Base-by-base conservation (phyloP, 345 rosid species). In the Salix arbutifolia region DNA sequence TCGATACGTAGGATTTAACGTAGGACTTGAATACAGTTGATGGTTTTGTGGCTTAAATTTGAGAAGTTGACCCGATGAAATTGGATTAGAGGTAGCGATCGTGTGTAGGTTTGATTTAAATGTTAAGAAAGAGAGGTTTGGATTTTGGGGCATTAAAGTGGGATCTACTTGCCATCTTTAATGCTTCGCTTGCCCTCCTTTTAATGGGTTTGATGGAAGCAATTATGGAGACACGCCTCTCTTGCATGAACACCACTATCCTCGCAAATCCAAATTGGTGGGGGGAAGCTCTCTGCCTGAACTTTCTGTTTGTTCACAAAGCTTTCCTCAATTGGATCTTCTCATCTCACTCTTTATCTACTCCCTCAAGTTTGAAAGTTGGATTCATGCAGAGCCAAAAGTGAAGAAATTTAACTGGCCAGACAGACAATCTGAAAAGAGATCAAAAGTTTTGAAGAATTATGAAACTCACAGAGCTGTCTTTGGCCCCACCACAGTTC, bases 111-210 rank as follows among this genome's bases (percentile, higher is more conserved):
- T 82, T 8, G 76, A 60, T 76, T 74, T 86, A 78, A 84, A 84
- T 79, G 83, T 76, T 74, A 19, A 8, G 52, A 42, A 42, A 33
- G 62, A 42, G n/a, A 46, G 79, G 65, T 71, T 70, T 70, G 72
- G 78, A 74, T 76, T 76, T 73, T 35, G 38, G 66, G 81, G 86
- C 89, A 87, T 87, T 87, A 77, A 87, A 87, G 81, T 72, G 82
- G 60, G 65, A 73, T 84, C 86, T 75, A 84, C 89, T 87, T 77
- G 84, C 83, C 86, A 77, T 46, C 78, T 81, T 84, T 64, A 83
- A 84, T 87, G 89, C 89, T 53, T 77, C 79, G 81, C 79, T 84
- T 85, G 82, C 82, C 87, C 84, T 80, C 76, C 84, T 77, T 81
- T 84, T 81, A 87, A 79, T 84, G 84, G 73, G 84, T 78, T 84